Evolutionary conservation across 768 basidiomycete genomes (phyloP).

Genomic region (Leccinum rimulosum): DNA sequence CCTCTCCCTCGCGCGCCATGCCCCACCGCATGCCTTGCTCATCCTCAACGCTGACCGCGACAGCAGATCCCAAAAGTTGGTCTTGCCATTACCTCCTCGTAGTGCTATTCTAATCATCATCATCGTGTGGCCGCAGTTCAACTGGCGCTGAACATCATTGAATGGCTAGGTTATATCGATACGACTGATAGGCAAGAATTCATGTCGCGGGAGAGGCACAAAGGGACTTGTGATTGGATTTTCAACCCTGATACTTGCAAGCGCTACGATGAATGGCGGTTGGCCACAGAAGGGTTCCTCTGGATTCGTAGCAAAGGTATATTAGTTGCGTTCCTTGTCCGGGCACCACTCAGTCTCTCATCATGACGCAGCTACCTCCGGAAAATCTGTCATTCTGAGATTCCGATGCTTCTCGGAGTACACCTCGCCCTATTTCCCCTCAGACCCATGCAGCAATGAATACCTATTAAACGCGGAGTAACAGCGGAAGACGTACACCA

Average conservation of each 20-base stretch:
- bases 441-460: conserved; percentile 35
- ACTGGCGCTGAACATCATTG: conserved; percentile 18
- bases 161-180: conserved; percentile 26
- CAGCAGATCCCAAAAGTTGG: conserved; percentile 28
- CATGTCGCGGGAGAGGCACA: conserved; percentile 23
- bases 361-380: conserved; percentile 14
- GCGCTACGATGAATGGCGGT: conserved; percentile 20
- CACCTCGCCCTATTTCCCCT: conserved; percentile 49
- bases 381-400: conserved; percentile 37
- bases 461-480: conserved; percentile 54
- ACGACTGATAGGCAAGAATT: conserved; percentile 24
- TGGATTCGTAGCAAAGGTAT: conserved; percentile 27
- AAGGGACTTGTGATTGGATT: conserved; percentile 26
- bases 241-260: conserved; percentile 19
- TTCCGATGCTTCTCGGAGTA: conserved; percentile 54
- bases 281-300: conserved; percentile 19
- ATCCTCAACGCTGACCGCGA: too few species aligned
- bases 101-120: conserved; percentile 4
- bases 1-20: too few species aligned
- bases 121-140: conserved; percentile 16
- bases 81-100: background rate
- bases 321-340: background rate
- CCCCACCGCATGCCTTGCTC: too few species aligned
- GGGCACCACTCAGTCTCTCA: conserved; percentile 2
- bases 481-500: conserved; percentile 66